Evolutionary conservation across 768 basidiomycete species (phyloP), one percentile per base, ranked within the genome.

Genomic region (Tremella mesenterica): DNA sequence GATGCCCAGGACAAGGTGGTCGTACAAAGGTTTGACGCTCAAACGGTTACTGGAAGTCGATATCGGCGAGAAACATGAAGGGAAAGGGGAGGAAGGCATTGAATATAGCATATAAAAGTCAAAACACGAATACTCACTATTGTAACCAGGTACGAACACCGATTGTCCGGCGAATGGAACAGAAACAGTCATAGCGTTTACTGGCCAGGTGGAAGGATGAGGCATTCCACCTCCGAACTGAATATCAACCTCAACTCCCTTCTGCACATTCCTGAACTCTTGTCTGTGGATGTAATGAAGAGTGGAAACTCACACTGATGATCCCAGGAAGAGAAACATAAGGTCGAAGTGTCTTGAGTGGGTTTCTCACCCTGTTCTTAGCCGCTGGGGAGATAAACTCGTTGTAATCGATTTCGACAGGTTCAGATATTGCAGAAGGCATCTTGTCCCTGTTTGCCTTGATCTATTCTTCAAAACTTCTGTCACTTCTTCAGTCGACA

Each of bases 141-240:
- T 54, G 39, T 58, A 60, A 4, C 65, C 65, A 0, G 65, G 65
- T 10, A 67, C 48, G 38, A 61, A 67, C 6, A 64, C 65, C 13
- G 58, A 60, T 41, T 64, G 60, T n/a, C 45, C 45, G 2, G 58
- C 62, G 45, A 67, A 67, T 0, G 65, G 65, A 4, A 67, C 31
- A 9, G 65, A 67, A 4, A 67, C 25, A 25, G 65, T 67, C 65
- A 67, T 64, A 21, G 53, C 63, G 45, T 64, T 64, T 18, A 67
- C 54, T 23, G 65, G 65, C 56, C 60, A 67, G 34, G 65, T 67
- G 9, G 63, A 64, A 16, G 65, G 59, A 46, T 67, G 65, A 27
- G 65, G 65, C n/a, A 53, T 53, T 31, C 65, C 65, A 14, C 57
- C 60, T 7, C 63, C 65, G 29, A 67, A 62, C 65, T 67, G 30